phyloP scores from a whole-genome alignment of 805 yeast species.

The Blastobotrys attinorum region DNA sequence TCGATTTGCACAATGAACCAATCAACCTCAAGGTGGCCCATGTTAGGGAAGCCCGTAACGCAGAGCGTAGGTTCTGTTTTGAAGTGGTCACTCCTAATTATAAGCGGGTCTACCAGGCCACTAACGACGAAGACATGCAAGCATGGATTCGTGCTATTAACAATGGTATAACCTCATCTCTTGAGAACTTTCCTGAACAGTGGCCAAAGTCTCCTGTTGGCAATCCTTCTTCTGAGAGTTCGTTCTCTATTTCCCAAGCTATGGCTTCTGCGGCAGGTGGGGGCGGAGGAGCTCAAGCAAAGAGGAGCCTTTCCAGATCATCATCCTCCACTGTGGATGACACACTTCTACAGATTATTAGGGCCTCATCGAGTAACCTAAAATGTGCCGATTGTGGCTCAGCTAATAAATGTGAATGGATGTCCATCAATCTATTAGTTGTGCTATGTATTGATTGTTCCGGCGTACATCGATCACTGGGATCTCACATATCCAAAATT shows the following conservation, averaged over 20 bases:
- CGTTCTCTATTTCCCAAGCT: not conserved
- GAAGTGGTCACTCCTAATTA: conserved; percentile 68
- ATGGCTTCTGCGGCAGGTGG: not conserved
- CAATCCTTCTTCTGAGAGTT: not conserved
- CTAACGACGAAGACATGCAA: conserved; percentile 55
- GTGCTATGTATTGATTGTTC: conserved; percentile 80
- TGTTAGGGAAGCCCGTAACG: conserved; percentile 38
- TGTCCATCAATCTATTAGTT: conserved; percentile 65
- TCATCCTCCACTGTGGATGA: not conserved
- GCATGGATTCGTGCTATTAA: conserved; percentile 61
- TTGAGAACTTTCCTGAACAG: conserved; percentile 19
- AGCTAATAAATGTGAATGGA: conserved; percentile 68
- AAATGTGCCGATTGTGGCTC: conserved; percentile 77
- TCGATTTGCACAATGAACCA: conserved; percentile 53
- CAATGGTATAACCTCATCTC: conserved; percentile 41
- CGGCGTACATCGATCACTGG: conserved; percentile 80
- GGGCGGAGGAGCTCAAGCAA: not conserved
- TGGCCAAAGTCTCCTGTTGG: not conserved
- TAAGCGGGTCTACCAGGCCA: conserved; percentile 68
- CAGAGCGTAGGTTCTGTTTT: conserved; percentile 50
- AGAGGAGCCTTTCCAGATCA: not conserved
- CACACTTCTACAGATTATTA: conserved; percentile 12
- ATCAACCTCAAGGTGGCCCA: conserved; percentile 64
- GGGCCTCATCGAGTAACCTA: conserved; percentile 42
- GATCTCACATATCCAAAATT: conserved; percentile 72